phyloP scores from a whole-genome alignment of 371 early-diverging fungal species.

The Apophysomyces sp. region DNA sequence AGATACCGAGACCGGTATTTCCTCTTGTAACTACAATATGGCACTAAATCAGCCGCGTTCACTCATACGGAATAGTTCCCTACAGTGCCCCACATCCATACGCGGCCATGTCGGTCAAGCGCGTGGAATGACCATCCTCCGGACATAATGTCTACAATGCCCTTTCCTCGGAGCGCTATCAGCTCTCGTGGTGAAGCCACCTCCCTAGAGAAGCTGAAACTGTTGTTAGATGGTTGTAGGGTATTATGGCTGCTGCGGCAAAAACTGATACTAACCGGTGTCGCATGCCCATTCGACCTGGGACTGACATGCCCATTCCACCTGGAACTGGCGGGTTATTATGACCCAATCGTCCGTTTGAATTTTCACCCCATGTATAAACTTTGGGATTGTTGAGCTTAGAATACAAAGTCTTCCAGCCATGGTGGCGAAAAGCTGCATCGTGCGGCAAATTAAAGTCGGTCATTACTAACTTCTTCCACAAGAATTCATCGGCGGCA shows the following conservation, averaged over 20 bases:
- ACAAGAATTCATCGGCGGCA: slow-evolving; percentile 36
- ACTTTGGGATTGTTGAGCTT: slow-evolving; percentile 28
- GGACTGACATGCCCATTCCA: no score
- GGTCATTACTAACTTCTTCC: slow-evolving; percentile 33
- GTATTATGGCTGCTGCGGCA: not conserved
- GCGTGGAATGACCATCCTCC: slow-evolving; percentile 55
- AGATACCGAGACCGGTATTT: not conserved
- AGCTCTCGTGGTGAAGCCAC: slow-evolving; percentile 27
- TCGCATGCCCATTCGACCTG: not conserved
- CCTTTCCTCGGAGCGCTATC: slow-evolving; percentile 21
- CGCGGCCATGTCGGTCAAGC: slow-evolving; percentile 34
- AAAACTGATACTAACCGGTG: slow-evolving; percentile 6
- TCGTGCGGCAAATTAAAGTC: slow-evolving; percentile 36
- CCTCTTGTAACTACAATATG: slow-evolving; percentile 6
- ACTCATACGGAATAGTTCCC: not conserved
- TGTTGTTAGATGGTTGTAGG: not conserved
- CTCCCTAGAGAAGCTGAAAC: not conserved
- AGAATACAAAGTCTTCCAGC: slow-evolving; percentile 43
- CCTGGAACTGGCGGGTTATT: not conserved
- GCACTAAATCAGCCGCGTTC: not conserved
- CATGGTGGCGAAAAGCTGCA: slow-evolving; percentile 27
- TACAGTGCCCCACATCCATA: slow-evolving; percentile 52
- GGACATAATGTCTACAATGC: slow-evolving; percentile 40
- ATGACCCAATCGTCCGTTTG: slow-evolving; percentile 29
- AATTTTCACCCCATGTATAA: slow-evolving; percentile 45